Percentiles rank a stretch among this genome's conserved stretches.
Conservation (phyloP, 2,329 filamentous ascomycete genomes). For the Huntiella abstrusa region DNA sequence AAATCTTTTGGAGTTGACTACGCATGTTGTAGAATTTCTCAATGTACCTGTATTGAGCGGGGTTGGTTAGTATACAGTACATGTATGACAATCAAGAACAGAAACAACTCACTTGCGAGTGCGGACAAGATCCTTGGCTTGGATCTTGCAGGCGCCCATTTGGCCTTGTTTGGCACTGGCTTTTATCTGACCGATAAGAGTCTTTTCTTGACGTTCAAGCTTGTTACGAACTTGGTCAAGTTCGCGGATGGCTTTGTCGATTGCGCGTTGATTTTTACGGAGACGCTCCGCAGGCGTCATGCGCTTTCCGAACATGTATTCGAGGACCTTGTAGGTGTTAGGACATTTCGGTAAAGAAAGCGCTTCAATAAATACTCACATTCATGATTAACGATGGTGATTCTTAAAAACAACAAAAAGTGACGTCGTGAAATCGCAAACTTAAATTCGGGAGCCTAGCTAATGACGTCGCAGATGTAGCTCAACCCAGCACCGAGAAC, state of each 20-base stretch:
- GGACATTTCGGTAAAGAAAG: background rate
- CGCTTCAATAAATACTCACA: slow-evolving; percentile 19
- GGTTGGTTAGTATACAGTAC: background rate
- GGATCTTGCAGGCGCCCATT: slow-evolving; percentile 96
- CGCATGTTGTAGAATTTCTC: slow-evolving; percentile 99
- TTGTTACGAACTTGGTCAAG: slow-evolving; percentile 89
- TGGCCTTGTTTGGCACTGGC: slow-evolving; percentile 96
- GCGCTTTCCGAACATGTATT: slow-evolving; percentile 98
- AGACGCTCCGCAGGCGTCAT: slow-evolving; percentile 89
- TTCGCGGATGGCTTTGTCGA: slow-evolving; percentile 94
- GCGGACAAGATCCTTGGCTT: slow-evolving; percentile 88
- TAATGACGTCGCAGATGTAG: too few species aligned
- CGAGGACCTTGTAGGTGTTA: slow-evolving; percentile 49
- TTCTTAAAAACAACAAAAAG: too few species aligned
- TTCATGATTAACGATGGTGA: slow-evolving; percentile 29
- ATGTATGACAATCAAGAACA: background rate
- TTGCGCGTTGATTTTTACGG: slow-evolving; percentile 84
- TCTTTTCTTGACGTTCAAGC: slow-evolving; percentile 97
- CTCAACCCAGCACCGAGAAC: too few species aligned
- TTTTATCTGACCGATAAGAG: slow-evolving; percentile 87
- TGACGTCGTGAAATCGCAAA: too few species aligned
- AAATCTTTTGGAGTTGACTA: slow-evolving; percentile 91
- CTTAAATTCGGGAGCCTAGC: too few species aligned
- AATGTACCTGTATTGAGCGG: slow-evolving; percentile 45
- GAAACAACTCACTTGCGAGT: slow-evolving; percentile 50